These are phyloP conservation scores for Suhomyces sp. DNA, from an alignment of 805 yeast species.

Conservation along the genomic window DNA sequence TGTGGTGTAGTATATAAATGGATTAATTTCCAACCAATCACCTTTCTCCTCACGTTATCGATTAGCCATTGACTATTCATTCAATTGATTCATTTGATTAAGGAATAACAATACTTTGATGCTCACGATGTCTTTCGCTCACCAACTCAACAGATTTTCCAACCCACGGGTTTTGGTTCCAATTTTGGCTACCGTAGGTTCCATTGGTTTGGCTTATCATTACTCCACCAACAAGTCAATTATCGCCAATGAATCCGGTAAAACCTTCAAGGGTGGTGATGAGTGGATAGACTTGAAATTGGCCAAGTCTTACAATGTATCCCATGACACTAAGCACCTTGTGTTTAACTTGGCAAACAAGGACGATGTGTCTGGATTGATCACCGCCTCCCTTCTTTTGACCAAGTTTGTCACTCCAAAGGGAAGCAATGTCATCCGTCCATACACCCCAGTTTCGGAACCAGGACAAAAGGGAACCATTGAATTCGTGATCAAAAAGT, in stretches of 20 bases:
- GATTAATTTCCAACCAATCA: too few species aligned
- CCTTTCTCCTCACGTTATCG: too few species aligned
- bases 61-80: too few species aligned
- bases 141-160: slow-evolving; percentile 23
- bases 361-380: slow-evolving; percentile 73
- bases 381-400: slow-evolving; percentile 75
- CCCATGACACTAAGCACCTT: slow-evolving; percentile 66
- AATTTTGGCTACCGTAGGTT: slow-evolving; percentile 31
- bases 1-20: too few species aligned
- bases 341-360: slow-evolving; percentile 66
- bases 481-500: slow-evolving; percentile 79
- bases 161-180: slow-evolving; percentile 30
- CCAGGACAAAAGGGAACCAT: slow-evolving; percentile 68
- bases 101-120: too few species aligned
- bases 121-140: slow-evolving; percentile 27
- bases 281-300: slow-evolving; percentile 73
- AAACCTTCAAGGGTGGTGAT: slow-evolving; percentile 60
- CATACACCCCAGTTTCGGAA: slow-evolving; percentile 84
- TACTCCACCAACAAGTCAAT: slow-evolving; percentile 19
- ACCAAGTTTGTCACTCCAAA: slow-evolving; percentile 80
- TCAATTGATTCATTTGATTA: too few species aligned
- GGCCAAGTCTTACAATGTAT: slow-evolving; percentile 43
- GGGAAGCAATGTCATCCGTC: slow-evolving; percentile 85
- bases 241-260: slow-evolving; percentile 38
- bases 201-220: slow-evolving; percentile 33